Evolutionary conservation across 352 stramenopile genomes (phyloP), one percentile per base, ranked within the genome.

Genomic region (Globisporangium uncinulatum): DNA sequence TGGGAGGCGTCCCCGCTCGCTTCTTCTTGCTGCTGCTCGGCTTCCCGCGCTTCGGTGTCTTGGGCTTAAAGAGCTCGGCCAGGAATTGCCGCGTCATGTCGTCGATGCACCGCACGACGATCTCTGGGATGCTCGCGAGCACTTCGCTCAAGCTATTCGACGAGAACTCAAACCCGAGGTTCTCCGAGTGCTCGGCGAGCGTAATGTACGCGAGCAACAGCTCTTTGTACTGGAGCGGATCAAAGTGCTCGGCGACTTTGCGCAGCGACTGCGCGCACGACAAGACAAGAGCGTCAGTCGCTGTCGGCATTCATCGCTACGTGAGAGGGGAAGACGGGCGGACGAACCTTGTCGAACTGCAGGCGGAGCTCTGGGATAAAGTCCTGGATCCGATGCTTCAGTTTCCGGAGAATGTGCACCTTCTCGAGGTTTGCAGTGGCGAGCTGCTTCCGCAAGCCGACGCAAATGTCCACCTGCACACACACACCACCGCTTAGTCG

Each of bases 181-280:
- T 86, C 65, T 90, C 81, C 5, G 81, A 80, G 54, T 93, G 73
- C 56, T 91, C 79, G 0, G 85, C 80, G 13, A 95, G 66, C 3
- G 77, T 82, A 31, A 92, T 89, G 50, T 90, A 92, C 32, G 83
- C 86, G 49, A 83, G 81, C n/a, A 95, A 62, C 31, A 95, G 65
- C 55, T 94, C 77, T 48, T 83, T 87, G 69, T 95, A 95, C 55
- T 70, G 56, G 29, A 83, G 55, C 4, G 81, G 73, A 42, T 95
- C 76, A 57, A 95, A 95, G 13, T 66, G 56, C 15, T 76, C 67
- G 0, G 85, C 79, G 6, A 93, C 71, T 65, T 86, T 79, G 17
- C 81, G 65, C 19, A 95, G 68, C 20, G 85, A 90, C 85, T 92
- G 59, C 19, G 6, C 3, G 6, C 9, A 52, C 6, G 14, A 15